Base-by-base conservation (phyloP, 139 green algal species). In the Monoraphidium neglectum region DNA sequence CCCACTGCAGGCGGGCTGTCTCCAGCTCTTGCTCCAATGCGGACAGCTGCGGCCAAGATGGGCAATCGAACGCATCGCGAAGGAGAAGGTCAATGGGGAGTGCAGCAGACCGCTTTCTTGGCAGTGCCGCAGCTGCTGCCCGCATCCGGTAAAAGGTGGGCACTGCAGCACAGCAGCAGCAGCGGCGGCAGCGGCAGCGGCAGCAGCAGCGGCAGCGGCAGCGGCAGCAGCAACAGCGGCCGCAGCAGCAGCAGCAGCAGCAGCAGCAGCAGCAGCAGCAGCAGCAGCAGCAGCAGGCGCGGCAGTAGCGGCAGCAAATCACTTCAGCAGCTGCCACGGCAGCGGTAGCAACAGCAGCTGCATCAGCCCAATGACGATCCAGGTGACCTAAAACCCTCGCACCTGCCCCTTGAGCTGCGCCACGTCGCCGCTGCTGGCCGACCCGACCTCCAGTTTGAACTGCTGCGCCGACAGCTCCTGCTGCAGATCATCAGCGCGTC, bases 21-120 rank as follows among this genome's bases (percentile, higher is more conserved):
- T 66, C 36, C 28, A 30, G 28, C 59, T 66, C 59, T 28, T 66
- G 36, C 36, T 38, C 28, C 59, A 30, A 28, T 38, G 33, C 59
- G 36, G 59, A 66, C 70, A 38, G 70, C 70, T 33, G 23, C 23
- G n/a, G 70, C 70, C 56, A 68, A 24, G 3, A 37, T 56, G 40
- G 54, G 36, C 38, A n/a, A 33, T n/a, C 30, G 56, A n/a, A 2
- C 30, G 56, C 56, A 63, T n/a, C 56, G 6, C 56, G 4, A 36
- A 36, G n/a, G 32, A 6, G 30, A 15, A 26, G n/a, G 30, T 26
- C 56, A 63, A 21, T 21, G 21, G 49, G 16, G 16, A 21, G 16
- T 16, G 49, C 49, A n/a, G 49, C 1, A n/a, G 32, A 4, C 32
- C 64, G 53, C 68, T 68, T 35, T 23, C 23, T 36, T 3, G 4